Conservation (phyloP, 495 filamentous ascomycete species). For the Trichoderma erinaceum region DNA sequence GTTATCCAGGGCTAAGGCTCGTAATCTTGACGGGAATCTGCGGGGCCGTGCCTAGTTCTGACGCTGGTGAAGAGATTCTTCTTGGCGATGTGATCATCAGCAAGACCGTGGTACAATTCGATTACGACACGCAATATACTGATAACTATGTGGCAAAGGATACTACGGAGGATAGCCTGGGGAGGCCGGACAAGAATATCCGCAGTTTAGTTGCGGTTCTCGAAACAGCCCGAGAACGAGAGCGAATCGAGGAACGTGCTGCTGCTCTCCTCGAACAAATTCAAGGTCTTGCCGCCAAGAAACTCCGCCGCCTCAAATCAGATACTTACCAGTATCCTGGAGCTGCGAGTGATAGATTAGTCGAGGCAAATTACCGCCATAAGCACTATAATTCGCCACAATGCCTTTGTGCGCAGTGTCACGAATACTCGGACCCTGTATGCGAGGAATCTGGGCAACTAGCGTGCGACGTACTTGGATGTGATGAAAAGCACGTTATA, state of each 20-base stretch:
- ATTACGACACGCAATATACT: not conserved
- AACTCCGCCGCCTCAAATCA: not conserved
- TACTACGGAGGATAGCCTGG: not conserved
- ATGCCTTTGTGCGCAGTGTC: not conserved
- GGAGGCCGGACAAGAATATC: conserved; percentile 1
- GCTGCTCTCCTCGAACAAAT: not conserved
- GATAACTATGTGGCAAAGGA: not conserved
- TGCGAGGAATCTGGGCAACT: not conserved
- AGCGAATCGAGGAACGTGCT: not conserved
- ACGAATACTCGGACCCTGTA: no score
- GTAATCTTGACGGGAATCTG: conserved; percentile 35
- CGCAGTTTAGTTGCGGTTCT: not conserved
- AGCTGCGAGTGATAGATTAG: not conserved
- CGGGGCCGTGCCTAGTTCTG: conserved; percentile 26
- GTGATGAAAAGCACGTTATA: not conserved
- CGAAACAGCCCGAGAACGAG: not conserved
- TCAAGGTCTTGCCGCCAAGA: not conserved
- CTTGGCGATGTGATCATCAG: conserved; percentile 38
- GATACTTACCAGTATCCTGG: not conserved
- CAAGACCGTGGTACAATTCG: conserved; percentile 20
- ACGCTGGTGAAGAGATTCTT: conserved; percentile 22
- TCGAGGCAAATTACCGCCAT: not conserved
- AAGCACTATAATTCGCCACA: not conserved
- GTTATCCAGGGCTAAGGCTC: conserved; percentile 24
- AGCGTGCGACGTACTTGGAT: not conserved